A percentile compares a stretch with the other conserved stretches of the same genome.
Conservation (phyloP, 129 eudicot species). For the Flaveria robusta region DNA sequence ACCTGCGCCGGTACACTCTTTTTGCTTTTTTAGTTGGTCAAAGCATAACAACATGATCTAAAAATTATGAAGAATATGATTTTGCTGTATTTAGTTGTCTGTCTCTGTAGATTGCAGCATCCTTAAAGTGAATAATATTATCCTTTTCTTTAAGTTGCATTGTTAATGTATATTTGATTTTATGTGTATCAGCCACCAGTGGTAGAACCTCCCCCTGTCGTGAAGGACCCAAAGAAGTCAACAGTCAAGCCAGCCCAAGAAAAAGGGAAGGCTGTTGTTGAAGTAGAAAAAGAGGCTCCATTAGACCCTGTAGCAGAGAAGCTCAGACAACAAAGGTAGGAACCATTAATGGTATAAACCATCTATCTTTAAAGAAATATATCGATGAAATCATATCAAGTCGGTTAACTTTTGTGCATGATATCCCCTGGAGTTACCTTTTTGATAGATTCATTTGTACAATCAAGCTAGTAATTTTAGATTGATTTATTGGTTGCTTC, state of each 20-base stretch:
- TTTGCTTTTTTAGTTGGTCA: background rate
- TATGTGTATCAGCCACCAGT: slow-evolving; percentile 58
- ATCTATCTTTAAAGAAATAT: slow-evolving; percentile 12
- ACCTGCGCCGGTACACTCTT: slow-evolving; percentile 53
- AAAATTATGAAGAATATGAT: background rate
- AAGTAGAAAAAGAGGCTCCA: slow-evolving; percentile 52
- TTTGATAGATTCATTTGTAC: slow-evolving; percentile 4
- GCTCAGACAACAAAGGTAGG: slow-evolving; percentile 86
- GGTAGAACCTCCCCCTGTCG: slow-evolving; percentile 52
- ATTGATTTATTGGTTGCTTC: background rate
- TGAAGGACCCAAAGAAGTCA: slow-evolving; percentile 67
- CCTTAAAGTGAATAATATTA: background rate
- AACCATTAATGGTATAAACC: background rate
- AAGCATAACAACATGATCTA: background rate
- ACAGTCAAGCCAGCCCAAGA: slow-evolving; percentile 55
- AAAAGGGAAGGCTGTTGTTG: slow-evolving; percentile 69
- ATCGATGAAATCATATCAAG: background rate
- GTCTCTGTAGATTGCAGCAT: background rate
- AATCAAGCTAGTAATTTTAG: background rate
- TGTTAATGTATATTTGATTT: too few relatives aligned
- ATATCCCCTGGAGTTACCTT: slow-evolving; percentile 3
- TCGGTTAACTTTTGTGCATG: slow-evolving; percentile 17
- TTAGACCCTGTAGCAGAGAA: slow-evolving; percentile 90
- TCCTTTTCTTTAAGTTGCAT: background rate
- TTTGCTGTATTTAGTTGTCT: slow-evolving; percentile 2